A percentile compares a stretch with the other conserved stretches of the same genome.
Conservation (phyloP, 2,329 filamentous ascomycete genomes). For the Clonostachys byssicola region DNA sequence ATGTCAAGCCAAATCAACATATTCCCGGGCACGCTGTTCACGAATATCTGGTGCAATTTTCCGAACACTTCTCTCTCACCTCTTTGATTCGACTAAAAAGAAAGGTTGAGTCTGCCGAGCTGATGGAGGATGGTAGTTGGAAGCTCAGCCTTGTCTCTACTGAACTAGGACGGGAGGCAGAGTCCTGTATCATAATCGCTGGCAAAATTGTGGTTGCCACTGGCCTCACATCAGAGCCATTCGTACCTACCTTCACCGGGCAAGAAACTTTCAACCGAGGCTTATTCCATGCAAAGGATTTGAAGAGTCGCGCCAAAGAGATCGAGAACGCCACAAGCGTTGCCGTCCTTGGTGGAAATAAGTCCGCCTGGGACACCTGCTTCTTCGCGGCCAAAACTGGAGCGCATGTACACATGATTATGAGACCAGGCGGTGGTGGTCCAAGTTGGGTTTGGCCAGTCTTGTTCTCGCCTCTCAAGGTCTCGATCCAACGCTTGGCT, state of each 20-base stretch:
- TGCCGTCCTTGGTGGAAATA: slow-evolving; percentile 49
- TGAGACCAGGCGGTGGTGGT: slow-evolving; percentile 42
- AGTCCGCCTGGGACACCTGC: slow-evolving; percentile 54
- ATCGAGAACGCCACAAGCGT: slow-evolving; percentile 18
- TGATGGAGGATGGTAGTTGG: too few species aligned
- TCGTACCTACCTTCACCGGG: slow-evolving; percentile 31
- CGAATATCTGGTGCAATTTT: slow-evolving; percentile 33
- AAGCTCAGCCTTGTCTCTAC: too few species aligned
- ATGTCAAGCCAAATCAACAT: slow-evolving; percentile 22
- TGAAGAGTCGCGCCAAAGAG: slow-evolving; percentile 18
- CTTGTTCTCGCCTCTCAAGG: slow-evolving; percentile 57
- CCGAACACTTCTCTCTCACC: slow-evolving; percentile 36
- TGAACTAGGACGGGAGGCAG: too few species aligned
- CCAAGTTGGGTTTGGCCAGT: slow-evolving; percentile 50
- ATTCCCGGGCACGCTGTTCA: slow-evolving; percentile 40
- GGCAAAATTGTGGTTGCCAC: slow-evolving; percentile 34
- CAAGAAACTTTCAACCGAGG: slow-evolving; percentile 26
- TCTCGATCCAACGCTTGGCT: slow-evolving; percentile 53
- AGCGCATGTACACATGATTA: slow-evolving; percentile 43
- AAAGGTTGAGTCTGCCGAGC: too few species aligned
- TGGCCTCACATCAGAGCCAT: slow-evolving; percentile 39
- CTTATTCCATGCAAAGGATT: slow-evolving; percentile 33
- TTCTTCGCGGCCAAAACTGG: slow-evolving; percentile 47
- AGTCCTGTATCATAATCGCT: too few species aligned
- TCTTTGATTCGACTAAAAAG: slow-evolving; percentile 15